phyloP scores from a whole-genome alignment of 2,329 filamentous ascomycete species.

The Basipetospora chlamydospora region DNA sequence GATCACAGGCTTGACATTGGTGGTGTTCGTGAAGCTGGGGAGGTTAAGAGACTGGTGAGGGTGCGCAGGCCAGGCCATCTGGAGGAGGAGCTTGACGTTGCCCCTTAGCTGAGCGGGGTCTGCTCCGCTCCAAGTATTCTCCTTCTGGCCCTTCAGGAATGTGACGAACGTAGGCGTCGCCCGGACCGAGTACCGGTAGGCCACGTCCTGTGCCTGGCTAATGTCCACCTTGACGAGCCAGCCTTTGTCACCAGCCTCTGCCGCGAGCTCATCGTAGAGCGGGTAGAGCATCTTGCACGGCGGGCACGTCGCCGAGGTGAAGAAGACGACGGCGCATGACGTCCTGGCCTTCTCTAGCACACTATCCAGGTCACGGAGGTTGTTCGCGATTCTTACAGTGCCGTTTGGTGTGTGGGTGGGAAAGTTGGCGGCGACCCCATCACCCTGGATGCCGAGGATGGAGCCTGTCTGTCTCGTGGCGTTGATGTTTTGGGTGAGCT shows the following conservation, averaged over 20 bases:
- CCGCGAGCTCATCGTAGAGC: slow-evolving; percentile 64
- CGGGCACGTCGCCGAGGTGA: slow-evolving; percentile 75
- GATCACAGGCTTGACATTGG: slow-evolving; percentile 46
- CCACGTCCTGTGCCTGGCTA: slow-evolving; percentile 48
- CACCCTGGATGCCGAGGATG: slow-evolving; percentile 35
- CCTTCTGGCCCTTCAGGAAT: slow-evolving; percentile 60
- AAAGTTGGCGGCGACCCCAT: slow-evolving; percentile 15
- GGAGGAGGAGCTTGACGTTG: slow-evolving; percentile 59
- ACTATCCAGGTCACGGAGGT: slow-evolving; percentile 6
- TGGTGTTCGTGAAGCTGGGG: slow-evolving; percentile 51
- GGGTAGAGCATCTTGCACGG: slow-evolving; percentile 79
- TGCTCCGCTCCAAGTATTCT: slow-evolving; percentile 70
- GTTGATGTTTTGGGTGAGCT: slow-evolving; percentile 39
- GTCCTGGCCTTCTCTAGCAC: slow-evolving; percentile 49
- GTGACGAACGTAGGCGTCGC: slow-evolving; percentile 84
- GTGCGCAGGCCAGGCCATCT: slow-evolving; percentile 63
- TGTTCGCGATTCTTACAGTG: background rate
- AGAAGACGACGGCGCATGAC: slow-evolving; percentile 73
- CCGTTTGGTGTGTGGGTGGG: background rate
- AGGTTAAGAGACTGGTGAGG: slow-evolving; percentile 58
- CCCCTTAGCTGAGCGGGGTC: slow-evolving; percentile 51
- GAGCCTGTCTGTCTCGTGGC: slow-evolving; percentile 34
- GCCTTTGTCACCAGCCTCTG: slow-evolving; percentile 52
- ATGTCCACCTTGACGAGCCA: slow-evolving; percentile 75
- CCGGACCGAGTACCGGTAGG: slow-evolving; percentile 49